Evolutionary conservation across 1,139 yeast species (phyloP), one percentile per base, ranked within the genome.

Genomic region (Nadsonia starkeyi-henricii): DNA sequence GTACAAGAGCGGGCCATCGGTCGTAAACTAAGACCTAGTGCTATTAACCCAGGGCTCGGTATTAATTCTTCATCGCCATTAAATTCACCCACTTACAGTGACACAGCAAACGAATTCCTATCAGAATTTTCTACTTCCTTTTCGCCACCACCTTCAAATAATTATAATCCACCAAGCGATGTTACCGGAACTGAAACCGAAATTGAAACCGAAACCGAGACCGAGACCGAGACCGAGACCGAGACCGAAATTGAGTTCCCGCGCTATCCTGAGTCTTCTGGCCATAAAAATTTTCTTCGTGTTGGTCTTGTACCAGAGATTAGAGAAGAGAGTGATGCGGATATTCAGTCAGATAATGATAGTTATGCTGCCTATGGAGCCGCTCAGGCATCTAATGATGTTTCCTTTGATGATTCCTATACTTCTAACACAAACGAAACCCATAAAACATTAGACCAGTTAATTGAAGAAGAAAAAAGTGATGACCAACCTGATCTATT

Each of bases 1-100:
- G 47, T 51, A 41, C 47, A 48, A 48, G 50, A 23, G 41, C 53
- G 44, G 33, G 8, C 28, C 47, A 41, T 26, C 48, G 45, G 18
- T 46, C 42, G 48, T 49, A 44, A 28, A 49, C 23, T n/a, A 47
- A 28, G 43, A 45, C 41, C 42, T 43, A 28, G 8, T 46, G 43
- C 26, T 33, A 37, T 50, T 49, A 20, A 33, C 45, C 13, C 45
- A 47, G 28, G 42, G 48, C 21, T 43, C 50, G n/a, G 45, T 50
- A 20, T 53, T 53, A 47, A n/a, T 42, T 45, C 13, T 23, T 23
- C 28, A 23, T 23, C 28, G 5, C 28, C 28, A 5, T 23, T 23
- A 9, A 23, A 23, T 23, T 23, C 28, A 5, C 28, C 28, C 5
- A 23, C 28, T 23, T 23, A 23, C 9, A 9, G 9, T 5, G 28